Conservation (phyloP, 495 filamentous ascomycete species). For the Penicillium antarcticum region DNA sequence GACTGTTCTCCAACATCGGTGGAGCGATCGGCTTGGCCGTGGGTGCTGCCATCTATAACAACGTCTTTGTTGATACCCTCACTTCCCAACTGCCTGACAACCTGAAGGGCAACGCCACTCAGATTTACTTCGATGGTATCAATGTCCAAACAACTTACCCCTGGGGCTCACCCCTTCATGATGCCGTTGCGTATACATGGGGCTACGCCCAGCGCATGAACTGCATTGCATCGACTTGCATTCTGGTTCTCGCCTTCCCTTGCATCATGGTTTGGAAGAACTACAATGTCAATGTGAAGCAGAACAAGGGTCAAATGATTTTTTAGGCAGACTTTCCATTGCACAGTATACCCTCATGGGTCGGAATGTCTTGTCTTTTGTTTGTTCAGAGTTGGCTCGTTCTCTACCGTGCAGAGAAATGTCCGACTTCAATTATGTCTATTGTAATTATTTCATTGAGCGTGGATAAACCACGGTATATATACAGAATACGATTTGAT, state of each 20-base stretch:
- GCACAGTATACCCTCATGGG: background rate
- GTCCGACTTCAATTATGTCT: background rate
- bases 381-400: background rate
- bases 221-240: constrained; percentile 51
- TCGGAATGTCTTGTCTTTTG: background rate
- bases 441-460: background rate
- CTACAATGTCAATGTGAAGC: constrained; percentile 42
- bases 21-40: constrained; percentile 67
- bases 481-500: too few species aligned
- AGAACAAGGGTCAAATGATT: constrained; percentile 44
- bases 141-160: constrained; percentile 50
- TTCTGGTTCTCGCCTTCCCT: constrained; percentile 37
- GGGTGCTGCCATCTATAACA: constrained; percentile 66
- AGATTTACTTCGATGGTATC: constrained; percentile 45
- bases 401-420: background rate
- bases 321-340: constrained; percentile 4
- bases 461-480: background rate
- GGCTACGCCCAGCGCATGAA: constrained; percentile 52
- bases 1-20: constrained; percentile 64
- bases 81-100: constrained; percentile 32
- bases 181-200: constrained; percentile 59
- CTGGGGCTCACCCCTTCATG: constrained; percentile 47
- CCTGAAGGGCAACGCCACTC: constrained; percentile 45
- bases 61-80: constrained; percentile 57
- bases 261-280: constrained; percentile 42